Conservation (phyloP, 805 yeast genomes). For the Tetrapisispora arboricola region DNA sequence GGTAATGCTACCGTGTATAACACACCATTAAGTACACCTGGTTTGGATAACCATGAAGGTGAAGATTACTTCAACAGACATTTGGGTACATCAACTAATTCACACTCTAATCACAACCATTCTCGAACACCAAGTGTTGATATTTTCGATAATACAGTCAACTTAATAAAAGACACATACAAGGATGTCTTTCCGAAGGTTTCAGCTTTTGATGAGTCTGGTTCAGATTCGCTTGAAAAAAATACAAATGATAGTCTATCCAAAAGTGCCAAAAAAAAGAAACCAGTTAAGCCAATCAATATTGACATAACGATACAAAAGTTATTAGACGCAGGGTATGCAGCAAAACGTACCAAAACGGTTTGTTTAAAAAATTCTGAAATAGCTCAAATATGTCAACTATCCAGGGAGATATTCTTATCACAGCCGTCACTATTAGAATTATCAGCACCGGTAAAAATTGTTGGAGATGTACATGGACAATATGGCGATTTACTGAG, state of each 20-base stretch:
- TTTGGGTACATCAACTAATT: neutral
- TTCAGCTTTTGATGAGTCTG: neutral
- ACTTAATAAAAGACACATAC: conserved; percentile 2
- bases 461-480: conserved; percentile 92
- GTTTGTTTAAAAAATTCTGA: conserved; percentile 81
- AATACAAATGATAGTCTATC: neutral
- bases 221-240: neutral
- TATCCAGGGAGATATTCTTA: conserved; percentile 79
- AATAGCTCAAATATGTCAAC: conserved; percentile 73
- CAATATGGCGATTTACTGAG: conserved; percentile 87
- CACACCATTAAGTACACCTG: conserved; percentile 28
- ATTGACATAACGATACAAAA: conserved; percentile 84
- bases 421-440: conserved; percentile 85
- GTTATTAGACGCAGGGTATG: conserved; percentile 86
- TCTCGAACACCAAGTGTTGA: neutral
- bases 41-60: conserved; percentile 6
- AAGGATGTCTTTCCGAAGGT: conserved; percentile 3
- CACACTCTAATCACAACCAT: neutral
- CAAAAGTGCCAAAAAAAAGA: conserved; percentile 13
- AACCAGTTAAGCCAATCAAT: conserved; percentile 32
- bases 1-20: conserved; percentile 24
- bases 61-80: conserved; percentile 15
- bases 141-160: conserved; percentile 1
- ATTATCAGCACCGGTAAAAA: conserved; percentile 66
- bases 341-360: conserved; percentile 81